Base-by-base conservation (phyloP, 1,284 basidiomycete species). In the Papiliotrema fonsecae region DNA sequence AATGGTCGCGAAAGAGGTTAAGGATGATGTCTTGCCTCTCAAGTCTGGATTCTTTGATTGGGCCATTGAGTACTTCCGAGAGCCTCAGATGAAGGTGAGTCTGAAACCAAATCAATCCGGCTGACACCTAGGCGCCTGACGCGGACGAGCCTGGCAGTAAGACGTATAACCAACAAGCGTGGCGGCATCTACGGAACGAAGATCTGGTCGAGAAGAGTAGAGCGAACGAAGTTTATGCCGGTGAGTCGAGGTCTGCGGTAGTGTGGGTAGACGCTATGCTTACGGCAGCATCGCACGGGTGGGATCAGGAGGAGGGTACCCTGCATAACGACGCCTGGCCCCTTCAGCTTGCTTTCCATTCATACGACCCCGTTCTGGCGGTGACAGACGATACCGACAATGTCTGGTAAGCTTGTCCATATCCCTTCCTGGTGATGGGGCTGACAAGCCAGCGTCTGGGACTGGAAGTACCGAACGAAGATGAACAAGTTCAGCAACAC, bases 31-130 rank as follows among this genome's bases (percentile, higher is more conserved):
- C 2, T 75, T 98, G 52, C 94, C 94, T 0, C 75, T 98, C 60
- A 91, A 90, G 74, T 92, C 88, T 64, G 81, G 82, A 2, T 93
- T 91, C 72, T 98, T 88, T 67, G 92, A 96, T 65, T 97, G 91
- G 89, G 92, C 90, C 53, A 84, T 85, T 63, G 93, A 97, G 68
- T 97, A 97, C 71, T 98, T 97, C 77, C 92, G 88, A 55, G 93
- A 97, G 72, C 92, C 94, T 4, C 94, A 96, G 73, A 96, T 97
- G 92, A 85, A 89, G 77, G 88, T 91, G 62, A 61, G 84, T 16
- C 14, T 19, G 75, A 7, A 16, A 6, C 4, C 30, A 3, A 14
- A n/a, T 45, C 26, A 19, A 30, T 11, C 28, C 16, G 6, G 42
- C 41, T 47, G 45, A 47, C 2, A 18, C 24, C 57, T n/a, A 91